Evolutionary conservation across 1,139 yeast species (phyloP), one percentile per base, ranked within the genome.

Genomic region (Yamadazyma triangularis): DNA sequence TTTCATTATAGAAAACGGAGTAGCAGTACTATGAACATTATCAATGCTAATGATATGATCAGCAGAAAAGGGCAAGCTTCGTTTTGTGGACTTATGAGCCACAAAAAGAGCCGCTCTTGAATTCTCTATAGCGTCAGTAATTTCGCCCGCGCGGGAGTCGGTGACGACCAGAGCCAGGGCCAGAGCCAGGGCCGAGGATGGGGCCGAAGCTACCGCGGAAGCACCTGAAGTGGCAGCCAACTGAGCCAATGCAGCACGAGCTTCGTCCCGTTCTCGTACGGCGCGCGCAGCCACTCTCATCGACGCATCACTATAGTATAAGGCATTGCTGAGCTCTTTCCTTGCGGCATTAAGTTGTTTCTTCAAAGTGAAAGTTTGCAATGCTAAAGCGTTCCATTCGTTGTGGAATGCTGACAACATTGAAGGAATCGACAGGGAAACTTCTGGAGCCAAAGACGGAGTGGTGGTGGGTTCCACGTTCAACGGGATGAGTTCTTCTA

Each of bases 261-360:
- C 82, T 33, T 81, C 89, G 44, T 87, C 95, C 27, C 93, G 58
- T 46, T 87, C 95, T 35, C 68, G 67, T 8, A 80, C 65, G 2
- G 88, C 77, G 26, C 71, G 70, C 0, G 95, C 79, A 0, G 93
- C 94, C 3, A 89, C 96, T 34, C 88, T 64, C 3, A 84, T 78
- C 1, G 96, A 95, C 0, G 97, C 96, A 53, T 89, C 97, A 42
- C 83, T 84, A 44, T 80, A 84, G 48, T 87, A 88, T 24, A 88
- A 60, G 0, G 95, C 81, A 4, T 83, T 60, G 25, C 93, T 80
- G 34, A 89, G 58, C 47, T 87, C 93, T 46, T 82, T 77, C 39
- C 83, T 70, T 2, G 91, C 71, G 22, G 64, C 62, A 30, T 69
- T 73, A 29, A 89, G 64, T 44, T 82, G 89, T 50, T 84, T 84